phyloP scores from a whole-genome alignment of 192 early-diverging fungal species.

The Rhizophagus clarus region DNA sequence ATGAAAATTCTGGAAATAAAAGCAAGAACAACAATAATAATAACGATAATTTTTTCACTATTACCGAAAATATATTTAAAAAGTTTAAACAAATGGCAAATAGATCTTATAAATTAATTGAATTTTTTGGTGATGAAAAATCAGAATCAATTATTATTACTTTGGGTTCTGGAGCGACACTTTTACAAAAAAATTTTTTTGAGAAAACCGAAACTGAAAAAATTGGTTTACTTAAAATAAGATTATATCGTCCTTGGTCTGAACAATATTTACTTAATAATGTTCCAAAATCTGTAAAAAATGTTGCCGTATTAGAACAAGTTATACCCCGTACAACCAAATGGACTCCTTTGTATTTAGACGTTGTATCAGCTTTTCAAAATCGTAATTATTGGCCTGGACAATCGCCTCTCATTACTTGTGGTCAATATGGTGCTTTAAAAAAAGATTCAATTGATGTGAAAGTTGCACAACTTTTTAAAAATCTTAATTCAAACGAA shows the following conservation, averaged over 20 bases:
- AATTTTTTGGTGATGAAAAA: constrained; percentile 67
- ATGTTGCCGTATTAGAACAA: constrained; percentile 66
- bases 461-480: constrained; percentile 19
- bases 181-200: constrained; percentile 49
- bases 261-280: constrained; percentile 51
- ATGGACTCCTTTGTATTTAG: constrained; percentile 85
- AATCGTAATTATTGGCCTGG: constrained; percentile 50
- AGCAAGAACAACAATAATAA: not conserved
- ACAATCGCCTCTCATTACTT: constrained; percentile 43
- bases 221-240: constrained; percentile 75
- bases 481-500: constrained; percentile 32
- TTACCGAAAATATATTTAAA: constrained; percentile 52
- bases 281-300: constrained; percentile 67
- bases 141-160: constrained; percentile 78
- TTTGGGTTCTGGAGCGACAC: constrained; percentile 63
- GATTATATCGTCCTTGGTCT: constrained; percentile 79
- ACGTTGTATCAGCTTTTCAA: constrained; percentile 76
- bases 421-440: constrained; percentile 51
- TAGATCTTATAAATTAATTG: constrained; percentile 62
- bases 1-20: not conserved
- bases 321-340: constrained; percentile 58
- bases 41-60: constrained; percentile 32
- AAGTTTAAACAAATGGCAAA: constrained; percentile 59
- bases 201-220: constrained; percentile 36
- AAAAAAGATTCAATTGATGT: constrained; percentile 31